phyloP scores from a whole-genome alignment of 129 eudicot species.

The Flaveria ramosissima region DNA sequence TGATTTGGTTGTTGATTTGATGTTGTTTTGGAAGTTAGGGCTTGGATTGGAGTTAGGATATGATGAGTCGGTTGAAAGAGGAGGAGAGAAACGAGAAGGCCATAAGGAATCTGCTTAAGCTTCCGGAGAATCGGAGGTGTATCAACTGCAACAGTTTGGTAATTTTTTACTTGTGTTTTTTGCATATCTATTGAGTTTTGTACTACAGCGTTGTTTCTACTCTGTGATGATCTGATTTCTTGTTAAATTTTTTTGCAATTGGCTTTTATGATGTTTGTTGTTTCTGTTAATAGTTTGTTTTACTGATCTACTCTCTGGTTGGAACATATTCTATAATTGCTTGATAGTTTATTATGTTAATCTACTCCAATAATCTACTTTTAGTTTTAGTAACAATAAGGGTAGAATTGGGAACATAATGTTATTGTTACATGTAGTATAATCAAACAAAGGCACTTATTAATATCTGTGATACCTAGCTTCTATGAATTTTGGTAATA shows the following conservation, averaged over 20 bases:
- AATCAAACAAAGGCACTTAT: not conserved
- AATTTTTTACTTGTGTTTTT: constrained; percentile 23
- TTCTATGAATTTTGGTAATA: not conserved
- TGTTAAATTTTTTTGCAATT: too few relatives aligned
- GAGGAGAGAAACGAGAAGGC: constrained; percentile 68
- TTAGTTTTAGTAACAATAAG: constrained; percentile 11
- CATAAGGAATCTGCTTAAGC: constrained; percentile 68
- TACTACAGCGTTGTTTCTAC: not conserved
- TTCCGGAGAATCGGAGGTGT: constrained; percentile 74
- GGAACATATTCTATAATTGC: not conserved
- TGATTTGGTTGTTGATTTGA: constrained; percentile 28
- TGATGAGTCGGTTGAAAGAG: constrained; percentile 64
- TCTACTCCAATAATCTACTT: not conserved
- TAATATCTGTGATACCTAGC: not conserved
- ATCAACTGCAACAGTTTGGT: constrained; percentile 86
- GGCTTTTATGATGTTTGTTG: too few relatives aligned
- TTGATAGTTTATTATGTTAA: not conserved
- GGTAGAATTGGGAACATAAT: not conserved
- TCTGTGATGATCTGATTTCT: too few relatives aligned
- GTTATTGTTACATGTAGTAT: not conserved
- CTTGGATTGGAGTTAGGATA: constrained; percentile 37
- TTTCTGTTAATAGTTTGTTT: too few relatives aligned
- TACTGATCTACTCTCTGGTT: too few relatives aligned
- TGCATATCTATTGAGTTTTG: not conserved
- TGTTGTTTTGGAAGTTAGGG: constrained; percentile 30